Evolutionary conservation across 345 rosid species (phyloP), one percentile per base, ranked within the genome.

Genomic region (Lenwebbia sp.): DNA sequence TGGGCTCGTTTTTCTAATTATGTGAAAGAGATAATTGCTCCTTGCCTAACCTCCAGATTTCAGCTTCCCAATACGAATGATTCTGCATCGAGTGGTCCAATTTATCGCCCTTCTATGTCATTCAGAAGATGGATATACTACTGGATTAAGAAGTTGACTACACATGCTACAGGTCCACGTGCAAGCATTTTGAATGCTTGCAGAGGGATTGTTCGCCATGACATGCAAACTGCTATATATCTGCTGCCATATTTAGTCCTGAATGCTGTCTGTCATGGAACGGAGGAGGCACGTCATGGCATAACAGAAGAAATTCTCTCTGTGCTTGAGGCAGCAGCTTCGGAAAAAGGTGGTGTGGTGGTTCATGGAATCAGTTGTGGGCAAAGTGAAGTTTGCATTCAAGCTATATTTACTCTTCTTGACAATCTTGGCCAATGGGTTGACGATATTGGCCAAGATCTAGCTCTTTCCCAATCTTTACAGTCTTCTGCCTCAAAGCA

Each of bases 361-460:
- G 89, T 89, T 88, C 87, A 90, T 92, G 94, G 91, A 85, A 54
- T 87, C 87, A 88, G 88, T 87, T 92, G 90, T 89, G 94, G 97
- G 83, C 96, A 94, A 87, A 95, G 94, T 89, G 98, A 96, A 89
- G 99, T 96, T 89, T 96, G 99, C 91, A 92, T 94, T 89, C 99
- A 97, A 90, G 96, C 99, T 88, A 94, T 96, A 78, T 97, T 97
- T 89, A 96, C 96, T 87, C 98, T 97, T 91, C 98, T 97, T 25
- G 99, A 97, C 91, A 97, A 96, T 92, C 98, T 97, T 84, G 99
- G 98, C 87, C 99, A 97, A 90, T 97, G 99, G 99, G 96, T 94
- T 89, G 99, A 96, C 86, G 99, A 96, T 88, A 90, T 93, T 89
- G 92, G 93, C 85, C 99, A 95, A 86, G 98, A 92, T 86, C 89